Conservation (phyloP, 805 yeast genomes). For the Wickerhamomyces sydowiorum region DNA sequence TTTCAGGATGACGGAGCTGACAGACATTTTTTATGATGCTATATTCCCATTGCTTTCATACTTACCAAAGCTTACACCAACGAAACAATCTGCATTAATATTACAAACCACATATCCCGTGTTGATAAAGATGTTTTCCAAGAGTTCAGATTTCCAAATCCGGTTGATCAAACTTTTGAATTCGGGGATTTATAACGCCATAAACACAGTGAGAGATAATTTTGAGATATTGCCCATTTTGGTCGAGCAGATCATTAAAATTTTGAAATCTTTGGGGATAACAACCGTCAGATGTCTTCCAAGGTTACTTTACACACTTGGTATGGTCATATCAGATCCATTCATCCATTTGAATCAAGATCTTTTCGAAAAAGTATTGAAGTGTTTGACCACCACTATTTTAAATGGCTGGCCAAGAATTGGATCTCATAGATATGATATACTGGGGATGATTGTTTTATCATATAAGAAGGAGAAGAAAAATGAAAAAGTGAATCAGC, state of each 20-base stretch:
- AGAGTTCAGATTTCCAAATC: not conserved
- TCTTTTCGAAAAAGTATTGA: constrained; percentile 7
- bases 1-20: constrained; percentile 14
- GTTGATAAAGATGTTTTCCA: constrained; percentile 7
- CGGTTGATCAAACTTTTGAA: constrained; percentile 12
- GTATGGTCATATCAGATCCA: constrained; percentile 17
- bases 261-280: constrained; percentile 6
- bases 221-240: constrained; percentile 7
- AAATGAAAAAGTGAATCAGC: not conserved
- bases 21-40: constrained; percentile 14
- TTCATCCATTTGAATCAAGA: constrained; percentile 12
- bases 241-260: constrained; percentile 2
- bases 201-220: constrained; percentile 16
- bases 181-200: constrained; percentile 13
- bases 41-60: constrained; percentile 19
- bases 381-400: constrained; percentile 10
- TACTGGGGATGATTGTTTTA: constrained; percentile 16
- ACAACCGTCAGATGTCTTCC: constrained; percentile 11
- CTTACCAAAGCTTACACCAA: constrained; percentile 21
- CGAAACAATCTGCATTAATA: constrained; percentile 10
- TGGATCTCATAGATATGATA: constrained; percentile 12
- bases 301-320: constrained; percentile 16
- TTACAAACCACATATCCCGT: constrained; percentile 12
- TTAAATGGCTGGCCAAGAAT: constrained; percentile 20
- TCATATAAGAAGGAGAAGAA: constrained; percentile 7